Conservation (phyloP, 768 basidiomycete genomes). For the Suillus hirtellus region DNA sequence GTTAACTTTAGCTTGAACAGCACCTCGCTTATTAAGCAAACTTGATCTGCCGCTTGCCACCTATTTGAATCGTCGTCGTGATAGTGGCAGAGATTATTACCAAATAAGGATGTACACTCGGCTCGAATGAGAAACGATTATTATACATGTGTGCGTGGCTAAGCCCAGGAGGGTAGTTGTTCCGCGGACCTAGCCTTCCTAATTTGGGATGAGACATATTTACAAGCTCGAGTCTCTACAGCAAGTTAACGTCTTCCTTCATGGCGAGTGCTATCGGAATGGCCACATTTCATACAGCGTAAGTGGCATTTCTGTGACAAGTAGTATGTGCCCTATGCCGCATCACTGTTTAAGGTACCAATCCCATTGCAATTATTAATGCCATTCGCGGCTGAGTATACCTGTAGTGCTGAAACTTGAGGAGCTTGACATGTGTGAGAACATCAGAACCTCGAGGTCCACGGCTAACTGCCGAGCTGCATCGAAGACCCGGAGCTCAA, state of each 20-base stretch:
- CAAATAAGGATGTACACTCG: background rate
- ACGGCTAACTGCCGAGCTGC: constrained; percentile 2
- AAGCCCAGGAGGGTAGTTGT: background rate
- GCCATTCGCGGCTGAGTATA: background rate
- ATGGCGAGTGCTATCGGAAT: background rate
- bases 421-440: constrained; percentile 1
- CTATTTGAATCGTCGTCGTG: background rate
- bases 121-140: background rate
- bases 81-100: constrained; percentile 1
- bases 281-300: background rate
- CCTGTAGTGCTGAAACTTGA: background rate
- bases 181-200: constrained; percentile 2
- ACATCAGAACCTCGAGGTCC: background rate
- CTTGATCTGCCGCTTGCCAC: background rate
- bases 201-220: background rate
- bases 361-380: background rate
- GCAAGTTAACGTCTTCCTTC: background rate
- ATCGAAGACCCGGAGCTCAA: background rate
- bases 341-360: background rate
- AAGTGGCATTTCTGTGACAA: background rate
- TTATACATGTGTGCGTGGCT: background rate
- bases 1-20: constrained; percentile 5
- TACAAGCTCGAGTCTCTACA: background rate
- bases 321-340: background rate
- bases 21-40: constrained; percentile 3